A percentile compares a stretch with the other conserved stretches of the same genome.
phyloP scores from a whole-genome alignment of 2,329 filamentous ascomycete species.

The Chalaropsis thielavioides region DNA sequence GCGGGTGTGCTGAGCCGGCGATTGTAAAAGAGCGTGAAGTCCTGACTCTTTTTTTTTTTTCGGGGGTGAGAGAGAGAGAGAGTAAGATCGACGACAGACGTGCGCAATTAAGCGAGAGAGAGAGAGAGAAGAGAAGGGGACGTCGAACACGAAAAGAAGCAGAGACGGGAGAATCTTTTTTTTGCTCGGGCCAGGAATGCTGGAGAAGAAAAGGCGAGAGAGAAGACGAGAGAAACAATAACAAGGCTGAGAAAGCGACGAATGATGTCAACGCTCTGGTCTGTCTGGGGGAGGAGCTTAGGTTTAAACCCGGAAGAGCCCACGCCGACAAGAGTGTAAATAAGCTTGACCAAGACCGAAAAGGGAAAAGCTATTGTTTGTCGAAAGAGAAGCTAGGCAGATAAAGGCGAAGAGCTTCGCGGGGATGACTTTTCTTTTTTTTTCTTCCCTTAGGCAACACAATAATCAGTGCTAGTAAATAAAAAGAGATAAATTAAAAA shows the following conservation, averaged over 20 bases:
- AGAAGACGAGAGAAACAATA: not conserved
- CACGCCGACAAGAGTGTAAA: not conserved
- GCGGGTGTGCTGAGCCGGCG: not conserved
- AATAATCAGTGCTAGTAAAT: slow-evolving; percentile 2
- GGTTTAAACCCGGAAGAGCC: not conserved
- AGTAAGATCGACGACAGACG: not conserved
- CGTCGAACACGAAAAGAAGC: not conserved
- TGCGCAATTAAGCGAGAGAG: not conserved
- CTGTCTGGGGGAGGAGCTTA: not conserved
- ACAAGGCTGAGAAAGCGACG: not conserved
- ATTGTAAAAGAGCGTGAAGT: not conserved
- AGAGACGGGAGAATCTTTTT: not conserved
- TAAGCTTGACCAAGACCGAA: not conserved
- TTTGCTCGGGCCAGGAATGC: not conserved
- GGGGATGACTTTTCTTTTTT: not conserved
- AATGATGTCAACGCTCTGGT: not conserved
- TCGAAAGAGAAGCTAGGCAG: not conserved
- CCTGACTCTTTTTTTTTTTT: not conserved
- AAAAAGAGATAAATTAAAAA: slow-evolving; percentile 7
- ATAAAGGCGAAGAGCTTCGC: not conserved
- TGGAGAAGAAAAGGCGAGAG: not conserved
- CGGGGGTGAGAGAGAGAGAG: not conserved
- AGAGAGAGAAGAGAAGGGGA: not conserved
- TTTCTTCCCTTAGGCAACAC: not conserved
- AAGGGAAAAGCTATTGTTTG: not conserved